Conservation (phyloP, 306 rosid genomes). For the Elaeagnus macrophylla region DNA sequence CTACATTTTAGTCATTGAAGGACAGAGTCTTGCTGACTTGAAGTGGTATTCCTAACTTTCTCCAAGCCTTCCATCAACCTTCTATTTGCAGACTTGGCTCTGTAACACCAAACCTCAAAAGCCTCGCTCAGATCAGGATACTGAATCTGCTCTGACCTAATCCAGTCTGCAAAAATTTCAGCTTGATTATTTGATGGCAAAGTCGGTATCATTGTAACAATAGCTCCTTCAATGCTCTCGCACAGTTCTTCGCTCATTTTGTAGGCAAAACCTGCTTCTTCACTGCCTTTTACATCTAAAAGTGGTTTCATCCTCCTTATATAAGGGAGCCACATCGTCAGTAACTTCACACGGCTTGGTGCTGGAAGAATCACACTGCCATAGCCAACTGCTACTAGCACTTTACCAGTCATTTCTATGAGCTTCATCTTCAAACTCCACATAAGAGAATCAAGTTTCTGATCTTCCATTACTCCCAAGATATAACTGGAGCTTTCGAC, state of each 20-base stretch:
- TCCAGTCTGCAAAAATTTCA: constrained; percentile 83
- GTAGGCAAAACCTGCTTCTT: constrained; percentile 44
- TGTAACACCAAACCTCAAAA: constrained; percentile 89
- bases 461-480: constrained; percentile 45
- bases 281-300: constrained; percentile 44
- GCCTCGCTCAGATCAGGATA: constrained; percentile 86
- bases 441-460: constrained; percentile 56
- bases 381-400: constrained; percentile 89
- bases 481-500: constrained; percentile 43
- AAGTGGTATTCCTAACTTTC: constrained; percentile 26
- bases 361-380: constrained; percentile 77
- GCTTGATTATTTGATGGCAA: constrained; percentile 95
- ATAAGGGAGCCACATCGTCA: constrained; percentile 78
- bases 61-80: constrained; percentile 63
- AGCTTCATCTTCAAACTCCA: constrained; percentile 80
- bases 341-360: constrained; percentile 44
- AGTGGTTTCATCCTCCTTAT: constrained; percentile 74
- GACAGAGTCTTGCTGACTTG: constrained; percentile 23
- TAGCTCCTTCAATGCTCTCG: constrained; percentile 74
- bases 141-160: constrained; percentile 41
- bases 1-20: background rate
- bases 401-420: constrained; percentile 72
- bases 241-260: constrained; percentile 76
- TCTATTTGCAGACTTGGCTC: constrained; percentile 83
- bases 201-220: constrained; percentile 56